Conservation (phyloP, 2,329 filamentous ascomycete genomes). For the Ilyonectria robusta region DNA sequence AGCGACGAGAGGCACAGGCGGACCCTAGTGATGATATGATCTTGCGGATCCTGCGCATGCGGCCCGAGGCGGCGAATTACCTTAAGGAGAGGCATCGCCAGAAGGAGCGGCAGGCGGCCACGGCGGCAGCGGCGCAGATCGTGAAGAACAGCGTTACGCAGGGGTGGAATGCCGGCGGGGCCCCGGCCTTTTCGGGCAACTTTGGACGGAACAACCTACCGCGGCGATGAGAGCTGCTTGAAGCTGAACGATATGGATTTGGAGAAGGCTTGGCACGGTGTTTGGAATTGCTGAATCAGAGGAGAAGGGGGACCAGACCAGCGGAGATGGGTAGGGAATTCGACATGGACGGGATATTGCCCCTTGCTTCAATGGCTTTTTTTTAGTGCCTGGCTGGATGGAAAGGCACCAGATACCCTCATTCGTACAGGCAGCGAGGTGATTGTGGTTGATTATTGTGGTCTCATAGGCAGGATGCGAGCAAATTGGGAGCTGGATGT, state of each 20-base stretch:
- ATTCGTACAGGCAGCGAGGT: conserved; percentile 41
- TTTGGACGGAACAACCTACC: conserved; percentile 64
- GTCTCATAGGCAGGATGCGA: conserved; percentile 14
- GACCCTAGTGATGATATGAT: conserved; percentile 99
- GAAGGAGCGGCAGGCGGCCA: conserved; percentile 91
- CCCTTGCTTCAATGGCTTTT: conserved; percentile 30
- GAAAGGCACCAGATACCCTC: conserved; percentile 51
- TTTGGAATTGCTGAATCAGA: conserved; percentile 5
- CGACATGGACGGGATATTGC: conserved; percentile 5
- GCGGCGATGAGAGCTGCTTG: conserved; percentile 56
- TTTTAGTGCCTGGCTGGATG: conserved; percentile 44
- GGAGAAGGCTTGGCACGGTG: not conserved
- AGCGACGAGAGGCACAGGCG: conserved; percentile 93
- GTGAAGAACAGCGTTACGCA: conserved; percentile 88
- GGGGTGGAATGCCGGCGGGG: conserved; percentile 63
- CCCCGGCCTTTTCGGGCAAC: conserved; percentile 51
- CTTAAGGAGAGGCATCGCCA: conserved; percentile 92
- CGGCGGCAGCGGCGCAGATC: conserved; percentile 93
- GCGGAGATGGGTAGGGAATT: conserved; percentile 13
- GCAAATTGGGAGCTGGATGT: conserved; percentile 5
- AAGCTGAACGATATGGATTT: not conserved
- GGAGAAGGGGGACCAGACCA: conserved; percentile 1
- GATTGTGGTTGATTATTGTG: conserved; percentile 36
- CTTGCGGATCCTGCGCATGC: conserved; percentile 92
- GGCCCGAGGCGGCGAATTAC: conserved; percentile 89